Base-by-base conservation (phyloP, 2,329 filamentous ascomycete genomes). In the Aspergillus melleus region DNA sequence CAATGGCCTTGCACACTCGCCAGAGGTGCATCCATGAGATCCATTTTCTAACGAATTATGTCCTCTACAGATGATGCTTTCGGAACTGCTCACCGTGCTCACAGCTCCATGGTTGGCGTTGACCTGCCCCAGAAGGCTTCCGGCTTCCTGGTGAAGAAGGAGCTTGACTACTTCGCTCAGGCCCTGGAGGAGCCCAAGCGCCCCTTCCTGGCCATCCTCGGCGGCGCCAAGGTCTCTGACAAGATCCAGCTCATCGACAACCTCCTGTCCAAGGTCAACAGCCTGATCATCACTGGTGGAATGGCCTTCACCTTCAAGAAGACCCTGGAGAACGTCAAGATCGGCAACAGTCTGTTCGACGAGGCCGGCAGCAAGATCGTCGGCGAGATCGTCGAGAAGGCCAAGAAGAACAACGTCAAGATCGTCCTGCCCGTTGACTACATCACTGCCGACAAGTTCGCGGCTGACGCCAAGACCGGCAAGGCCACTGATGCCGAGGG, bases 281-380 rank as follows among this genome's bases (percentile, higher is more conserved):
- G 89, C 78, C 86, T 99, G 68, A 90, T 99, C 80, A 90, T 99
- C 81, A 96, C 94, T 78, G 95, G 95, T 76, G 95, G 88, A 72
- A 99, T 99, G 95, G 93, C 95, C 64, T 99, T 98, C 84, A 99
- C 95, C 71, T 99, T 99, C 87, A 98, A 98, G 87, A 99, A 99
- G 87, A 94, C 92, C n/a, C 86, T 98, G 59, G 87, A 97, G 81
- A 84, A 86, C 76, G 88, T 98, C 73, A 86, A 88, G 79, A 99
- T 99, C 68, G 95, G 95, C 63, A 88, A 88, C 83, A 95, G 83
- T 55, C 86, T 99, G 72, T 99, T 96, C 76, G 95, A 99, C 72
- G 91, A 97, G 83, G 89, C 89, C 55, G 95, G 95, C 70, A 86
- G 90, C 84, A 92, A 97, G 88, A 97, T 91, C 47, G 94, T 98